Base-by-base conservation (phyloP, 176 grass and related monocot genomes). In the Carex scoparia region DNA sequence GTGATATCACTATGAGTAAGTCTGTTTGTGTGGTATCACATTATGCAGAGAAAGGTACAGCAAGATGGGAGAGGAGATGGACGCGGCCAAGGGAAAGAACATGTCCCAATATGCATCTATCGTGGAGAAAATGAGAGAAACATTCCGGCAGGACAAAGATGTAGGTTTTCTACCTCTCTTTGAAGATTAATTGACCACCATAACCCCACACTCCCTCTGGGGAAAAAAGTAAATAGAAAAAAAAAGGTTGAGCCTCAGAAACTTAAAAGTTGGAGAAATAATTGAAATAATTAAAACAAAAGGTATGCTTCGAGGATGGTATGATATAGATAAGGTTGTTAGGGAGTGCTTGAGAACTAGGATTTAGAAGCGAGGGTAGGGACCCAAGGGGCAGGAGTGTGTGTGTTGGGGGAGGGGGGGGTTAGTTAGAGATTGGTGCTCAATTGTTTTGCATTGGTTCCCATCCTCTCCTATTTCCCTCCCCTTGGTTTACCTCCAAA, bases 91-190 rank as follows among this genome's bases (percentile, higher is more conserved):
- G 90, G 81, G 86, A 75, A 90, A 86, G 87, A 85, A 89, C 19
- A 87, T 82, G 78, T 87, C 81, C 54, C 85, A 82, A 84, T 95
- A 96, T 84, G 82, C 87, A 83, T 91, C 75, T 59, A 86, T 91
- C 18, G 4, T 96, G 32, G 91, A 92, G 40, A 94, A 84, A 86
- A 81, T 99, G 61, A 94, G 81, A 92, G 71, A 94, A 30, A 99
- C 88, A 90, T 99, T 92, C 76, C 77, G 30, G 44, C 84, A 92
- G 58, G 86, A 82, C 80, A 86, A 71, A 83, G 85, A 83, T 83
- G 97, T 95, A 96, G 49, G 81, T 30, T 86, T 92, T 87, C 63
- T 85, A 14, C 83, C 61, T n/a, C 44, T 16, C 49, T 70, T 70
- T 60, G 10, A 68, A 83, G 16, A 38, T 84, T 85, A 42, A 83